These are phyloP conservation scores for Pichia sp. DNA, from an alignment of 1,139 yeast genomes.

Conservation along the genomic window DNA sequence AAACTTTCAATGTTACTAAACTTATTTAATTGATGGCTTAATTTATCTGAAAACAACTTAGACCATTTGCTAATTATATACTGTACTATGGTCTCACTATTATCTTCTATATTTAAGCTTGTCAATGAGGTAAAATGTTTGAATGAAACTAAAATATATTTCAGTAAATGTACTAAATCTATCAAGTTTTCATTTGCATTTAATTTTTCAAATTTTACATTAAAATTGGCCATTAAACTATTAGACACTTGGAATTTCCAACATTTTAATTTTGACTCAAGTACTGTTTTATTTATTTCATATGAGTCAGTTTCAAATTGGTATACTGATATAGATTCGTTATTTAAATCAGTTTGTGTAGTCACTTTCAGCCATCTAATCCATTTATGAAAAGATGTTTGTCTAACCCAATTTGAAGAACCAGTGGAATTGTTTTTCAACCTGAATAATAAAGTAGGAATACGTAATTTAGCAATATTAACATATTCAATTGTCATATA, in stretches of 20 bases:
- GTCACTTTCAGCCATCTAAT: slow-evolving; percentile 21
- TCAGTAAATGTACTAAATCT: slow-evolving; percentile 17
- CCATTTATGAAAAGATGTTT: slow-evolving; percentile 23
- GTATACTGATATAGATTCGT: slow-evolving; percentile 14
- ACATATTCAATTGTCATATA: slow-evolving; percentile 26
- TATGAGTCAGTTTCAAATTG: slow-evolving; percentile 13
- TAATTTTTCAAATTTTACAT: not conserved
- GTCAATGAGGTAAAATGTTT: slow-evolving; percentile 28
- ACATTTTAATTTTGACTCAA: slow-evolving; percentile 7
- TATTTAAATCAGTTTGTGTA: slow-evolving; percentile 6
- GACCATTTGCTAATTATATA: slow-evolving; percentile 20
- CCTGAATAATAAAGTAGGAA: slow-evolving; percentile 18
- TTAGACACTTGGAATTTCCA: slow-evolving; percentile 20
- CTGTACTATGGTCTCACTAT: slow-evolving; percentile 11
- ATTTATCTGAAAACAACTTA: slow-evolving; percentile 9
- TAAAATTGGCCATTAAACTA: slow-evolving; percentile 2
- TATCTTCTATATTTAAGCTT: slow-evolving; percentile 11
- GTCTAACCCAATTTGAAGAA: slow-evolving; percentile 20
- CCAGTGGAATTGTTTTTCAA: slow-evolving; percentile 16
- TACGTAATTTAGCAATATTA: slow-evolving; percentile 18
- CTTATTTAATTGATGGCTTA: slow-evolving; percentile 14
- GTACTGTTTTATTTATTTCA: not conserved
- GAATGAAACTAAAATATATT: slow-evolving; percentile 22
- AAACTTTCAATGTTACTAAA: slow-evolving; percentile 18
- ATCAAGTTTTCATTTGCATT: slow-evolving; percentile 9